Percentiles rank a stretch among this genome's conserved stretches.
Conservation (phyloP, 1,284 basidiomycete species). For the Fistulinella cinereoalba region DNA sequence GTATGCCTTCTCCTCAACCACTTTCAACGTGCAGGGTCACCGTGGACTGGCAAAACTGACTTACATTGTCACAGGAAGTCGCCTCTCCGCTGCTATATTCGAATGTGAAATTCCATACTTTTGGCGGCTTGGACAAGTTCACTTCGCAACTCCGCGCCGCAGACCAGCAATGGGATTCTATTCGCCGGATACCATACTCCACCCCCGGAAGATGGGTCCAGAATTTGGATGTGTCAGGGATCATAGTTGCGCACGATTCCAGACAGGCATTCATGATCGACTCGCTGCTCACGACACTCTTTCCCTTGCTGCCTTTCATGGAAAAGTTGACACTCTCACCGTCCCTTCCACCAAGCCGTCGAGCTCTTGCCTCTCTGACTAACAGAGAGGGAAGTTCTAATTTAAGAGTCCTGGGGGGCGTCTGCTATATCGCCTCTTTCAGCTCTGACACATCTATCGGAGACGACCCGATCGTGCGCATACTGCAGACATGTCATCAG, state of each 20-base stretch:
- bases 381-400: slow-evolving; percentile 51
- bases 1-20: no score
- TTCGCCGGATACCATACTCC: slow-evolving; percentile 79
- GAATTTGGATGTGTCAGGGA: slow-evolving; percentile 60
- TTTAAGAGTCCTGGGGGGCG: slow-evolving; percentile 59
- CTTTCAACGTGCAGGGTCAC: no score
- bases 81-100: slow-evolving; percentile 68
- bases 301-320: slow-evolving; percentile 72
- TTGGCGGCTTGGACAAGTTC: slow-evolving; percentile 55
- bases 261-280: slow-evolving; percentile 54
- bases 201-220: slow-evolving; percentile 83
- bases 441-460: slow-evolving; percentile 29
- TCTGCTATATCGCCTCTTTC: slow-evolving; percentile 48
- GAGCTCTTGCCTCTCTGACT: slow-evolving; percentile 54
- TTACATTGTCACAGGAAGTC: slow-evolving; percentile 51
- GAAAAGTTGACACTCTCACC: slow-evolving; percentile 58
- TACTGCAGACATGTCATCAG: slow-evolving; percentile 55
- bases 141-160: slow-evolving; percentile 52
- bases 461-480: slow-evolving; percentile 50
- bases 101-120: slow-evolving; percentile 46
- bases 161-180: slow-evolving; percentile 81
- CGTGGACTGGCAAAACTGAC: slow-evolving; percentile 9
- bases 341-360: slow-evolving; percentile 58
- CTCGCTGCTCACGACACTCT: slow-evolving; percentile 57
- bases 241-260: slow-evolving; percentile 43